Evolutionary conservation across 306 rosid species (phyloP).

Genomic region (Casuarina cunninghamiana): DNA sequence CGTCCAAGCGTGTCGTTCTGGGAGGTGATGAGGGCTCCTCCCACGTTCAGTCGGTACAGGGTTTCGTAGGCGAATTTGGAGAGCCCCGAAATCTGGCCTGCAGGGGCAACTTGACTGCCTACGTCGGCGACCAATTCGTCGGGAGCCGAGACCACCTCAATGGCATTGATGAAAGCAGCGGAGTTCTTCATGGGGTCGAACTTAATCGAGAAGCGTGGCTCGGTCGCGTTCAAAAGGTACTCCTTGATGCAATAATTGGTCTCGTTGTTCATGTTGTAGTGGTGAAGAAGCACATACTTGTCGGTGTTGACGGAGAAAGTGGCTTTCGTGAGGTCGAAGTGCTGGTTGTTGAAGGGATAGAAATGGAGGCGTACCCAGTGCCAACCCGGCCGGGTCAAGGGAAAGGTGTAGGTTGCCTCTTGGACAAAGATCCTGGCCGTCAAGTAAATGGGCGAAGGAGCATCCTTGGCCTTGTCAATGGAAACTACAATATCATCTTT

Average conservation of each 20-base stretch:
- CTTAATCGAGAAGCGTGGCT: slow-evolving; percentile 30
- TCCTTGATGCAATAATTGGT: slow-evolving; percentile 49
- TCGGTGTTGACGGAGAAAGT: slow-evolving; percentile 54
- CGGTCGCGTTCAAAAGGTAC: slow-evolving; percentile 42
- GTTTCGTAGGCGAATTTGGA: slow-evolving; percentile 29
- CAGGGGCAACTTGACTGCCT: slow-evolving; percentile 36
- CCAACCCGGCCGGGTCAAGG: slow-evolving; percentile 47
- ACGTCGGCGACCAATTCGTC: slow-evolving; percentile 32
- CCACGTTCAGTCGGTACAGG: slow-evolving; percentile 45
- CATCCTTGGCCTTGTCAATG: slow-evolving; percentile 11
- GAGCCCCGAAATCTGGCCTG: slow-evolving; percentile 29
- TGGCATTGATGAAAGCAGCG: slow-evolving; percentile 53
- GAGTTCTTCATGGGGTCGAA: slow-evolving; percentile 55
- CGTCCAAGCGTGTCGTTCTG: slow-evolving; percentile 48
- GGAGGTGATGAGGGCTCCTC: slow-evolving; percentile 51
- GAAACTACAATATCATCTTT: slow-evolving; percentile 52
- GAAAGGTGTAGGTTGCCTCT: slow-evolving; percentile 56
- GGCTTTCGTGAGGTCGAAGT: slow-evolving; percentile 51
- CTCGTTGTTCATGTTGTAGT: slow-evolving; percentile 48
- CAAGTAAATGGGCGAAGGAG: slow-evolving; percentile 46
- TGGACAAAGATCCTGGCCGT: slow-evolving; percentile 66
- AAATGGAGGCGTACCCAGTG: slow-evolving; percentile 71
- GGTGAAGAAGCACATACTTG: slow-evolving; percentile 53
- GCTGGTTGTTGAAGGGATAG: slow-evolving; percentile 38
- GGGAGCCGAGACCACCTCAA: slow-evolving; percentile 57